Evolutionary conservation across 2,329 filamentous ascomycete genomes (phyloP).

Genomic region (Penicillium sumatraense): DNA sequence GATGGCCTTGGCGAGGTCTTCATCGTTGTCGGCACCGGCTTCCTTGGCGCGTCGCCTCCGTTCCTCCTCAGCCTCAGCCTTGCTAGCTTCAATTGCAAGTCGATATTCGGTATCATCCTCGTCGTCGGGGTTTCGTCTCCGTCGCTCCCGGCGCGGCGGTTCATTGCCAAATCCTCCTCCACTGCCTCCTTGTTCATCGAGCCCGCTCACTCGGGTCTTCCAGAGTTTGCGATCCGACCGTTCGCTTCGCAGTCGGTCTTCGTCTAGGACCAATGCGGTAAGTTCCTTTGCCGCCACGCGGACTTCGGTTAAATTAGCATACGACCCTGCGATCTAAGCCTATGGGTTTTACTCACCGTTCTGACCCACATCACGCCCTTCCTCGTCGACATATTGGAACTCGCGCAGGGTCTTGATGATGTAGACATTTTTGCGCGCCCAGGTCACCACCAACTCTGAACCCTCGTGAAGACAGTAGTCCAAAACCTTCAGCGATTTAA

Average conservation of each 20-base stretch:
- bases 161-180: constrained; percentile 52
- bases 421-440: constrained; percentile 97
- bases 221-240: constrained; percentile 89
- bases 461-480: constrained; percentile 98
- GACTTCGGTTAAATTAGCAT: constrained; percentile 59
- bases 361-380: constrained; percentile 91
- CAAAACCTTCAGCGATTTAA: constrained; percentile 96
- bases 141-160: constrained; percentile 49
- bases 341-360: constrained; percentile 70
- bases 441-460: constrained; percentile 93
- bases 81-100: constrained; percentile 92
- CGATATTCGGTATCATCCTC: constrained; percentile 84
- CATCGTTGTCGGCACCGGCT: constrained; percentile 72
- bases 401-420: constrained; percentile 98
- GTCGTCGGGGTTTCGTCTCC: constrained; percentile 66
- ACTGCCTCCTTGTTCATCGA: constrained; percentile 66
- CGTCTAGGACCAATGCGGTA: constrained; percentile 87
- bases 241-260: constrained; percentile 88
- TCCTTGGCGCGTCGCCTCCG: constrained; percentile 68
- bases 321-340: not conserved
- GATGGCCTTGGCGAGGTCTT: constrained; percentile 92
- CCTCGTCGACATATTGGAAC: constrained; percentile 95
- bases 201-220: constrained; percentile 94
- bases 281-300: constrained; percentile 95
- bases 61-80: constrained; percentile 92